Evolutionary conservation across 176 grass and related monocot genomes (phyloP).

Genomic region (Pharus latifolius): DNA sequence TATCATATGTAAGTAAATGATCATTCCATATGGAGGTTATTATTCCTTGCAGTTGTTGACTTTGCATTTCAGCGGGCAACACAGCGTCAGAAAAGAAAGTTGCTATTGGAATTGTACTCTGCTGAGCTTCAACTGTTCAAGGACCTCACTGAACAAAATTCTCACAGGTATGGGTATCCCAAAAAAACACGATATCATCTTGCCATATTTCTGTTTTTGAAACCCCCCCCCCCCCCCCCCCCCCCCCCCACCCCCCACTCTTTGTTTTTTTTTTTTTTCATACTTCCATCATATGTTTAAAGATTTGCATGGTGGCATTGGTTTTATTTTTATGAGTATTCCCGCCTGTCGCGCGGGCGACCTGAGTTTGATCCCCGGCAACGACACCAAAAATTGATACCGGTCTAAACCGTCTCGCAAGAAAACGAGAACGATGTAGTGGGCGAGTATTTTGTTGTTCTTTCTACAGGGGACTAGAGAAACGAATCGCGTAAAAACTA

Average conservation of each 20-base stretch:
- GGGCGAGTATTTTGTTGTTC: too few species aligned
- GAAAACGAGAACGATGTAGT: too few species aligned
- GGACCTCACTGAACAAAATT: conserved; percentile 62
- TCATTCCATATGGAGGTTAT: conserved; percentile 4
- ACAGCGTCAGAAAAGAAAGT: conserved; percentile 55
- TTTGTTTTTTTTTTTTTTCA: neutral
- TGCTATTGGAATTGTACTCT: conserved; percentile 90
- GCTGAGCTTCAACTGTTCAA: conserved; percentile 89
- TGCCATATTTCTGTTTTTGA: neutral
- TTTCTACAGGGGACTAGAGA: too few species aligned
- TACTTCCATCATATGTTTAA: too few species aligned
- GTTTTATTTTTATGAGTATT: too few species aligned
- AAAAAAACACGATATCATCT: neutral
- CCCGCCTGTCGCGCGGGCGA: too few species aligned
- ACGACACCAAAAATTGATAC: too few species aligned
- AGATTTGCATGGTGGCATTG: too few species aligned
- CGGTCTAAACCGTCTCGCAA: too few species aligned
- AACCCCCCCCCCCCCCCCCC: too few species aligned
- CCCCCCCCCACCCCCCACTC: neutral
- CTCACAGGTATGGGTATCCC: conserved; percentile 34
- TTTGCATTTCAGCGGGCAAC: conserved; percentile 55
- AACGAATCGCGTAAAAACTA: too few species aligned
- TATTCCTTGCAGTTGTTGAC: conserved; percentile 65
- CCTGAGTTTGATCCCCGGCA: too few species aligned
- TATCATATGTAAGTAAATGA: neutral